These are phyloP conservation scores for Fusarium odoratissimum DNA, from an alignment of 2,329 filamentous ascomycete species.

Conservation along the genomic window DNA sequence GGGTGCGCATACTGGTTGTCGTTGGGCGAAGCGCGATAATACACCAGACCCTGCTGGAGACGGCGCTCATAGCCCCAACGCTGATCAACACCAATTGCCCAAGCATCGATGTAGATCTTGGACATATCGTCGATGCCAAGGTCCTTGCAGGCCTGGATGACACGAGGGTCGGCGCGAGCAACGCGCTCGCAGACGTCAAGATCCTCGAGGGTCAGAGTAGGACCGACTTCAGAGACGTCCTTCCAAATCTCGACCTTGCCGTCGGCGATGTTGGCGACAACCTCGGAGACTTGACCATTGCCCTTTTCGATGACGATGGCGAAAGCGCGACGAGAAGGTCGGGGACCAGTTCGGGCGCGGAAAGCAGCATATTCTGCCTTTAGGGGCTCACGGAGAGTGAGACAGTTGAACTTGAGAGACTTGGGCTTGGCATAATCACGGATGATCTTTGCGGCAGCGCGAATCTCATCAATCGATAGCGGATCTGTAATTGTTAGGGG, in stretches of 20 bases:
- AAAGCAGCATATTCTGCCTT: conserved; percentile 74
- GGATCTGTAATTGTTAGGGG: conserved; percentile 53
- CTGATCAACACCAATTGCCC: conserved; percentile 86
- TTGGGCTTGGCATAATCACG: conserved; percentile 51
- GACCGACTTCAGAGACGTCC: conserved; percentile 58
- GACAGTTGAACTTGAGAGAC: conserved; percentile 66
- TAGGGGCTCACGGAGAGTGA: conserved; percentile 73
- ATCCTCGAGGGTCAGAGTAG: conserved; percentile 80
- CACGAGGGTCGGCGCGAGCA: conserved; percentile 74
- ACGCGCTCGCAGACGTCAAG: conserved; percentile 79
- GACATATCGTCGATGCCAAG: conserved; percentile 84
- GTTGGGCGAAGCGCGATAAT: conserved; percentile 78
- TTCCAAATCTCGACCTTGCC: conserved; percentile 58
- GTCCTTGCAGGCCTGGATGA: conserved; percentile 81
- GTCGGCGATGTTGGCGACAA: conserved; percentile 61
- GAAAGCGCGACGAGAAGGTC: conserved; percentile 62
- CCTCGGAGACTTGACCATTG: conserved; percentile 58
- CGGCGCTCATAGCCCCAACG: conserved; percentile 78
- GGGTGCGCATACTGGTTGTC: conserved; percentile 73
- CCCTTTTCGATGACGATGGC: conserved; percentile 60
- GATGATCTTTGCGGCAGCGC: conserved; percentile 61
- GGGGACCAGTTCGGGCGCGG: conserved; percentile 60
- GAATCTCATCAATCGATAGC: conserved; percentile 66
- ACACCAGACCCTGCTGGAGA: conserved; percentile 84
- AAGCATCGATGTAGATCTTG: conserved; percentile 86